Evolutionary conservation across 2,329 filamentous ascomycete genomes (phyloP), one percentile per base, ranked within the genome.

Genomic region (Alternaria atra): DNA sequence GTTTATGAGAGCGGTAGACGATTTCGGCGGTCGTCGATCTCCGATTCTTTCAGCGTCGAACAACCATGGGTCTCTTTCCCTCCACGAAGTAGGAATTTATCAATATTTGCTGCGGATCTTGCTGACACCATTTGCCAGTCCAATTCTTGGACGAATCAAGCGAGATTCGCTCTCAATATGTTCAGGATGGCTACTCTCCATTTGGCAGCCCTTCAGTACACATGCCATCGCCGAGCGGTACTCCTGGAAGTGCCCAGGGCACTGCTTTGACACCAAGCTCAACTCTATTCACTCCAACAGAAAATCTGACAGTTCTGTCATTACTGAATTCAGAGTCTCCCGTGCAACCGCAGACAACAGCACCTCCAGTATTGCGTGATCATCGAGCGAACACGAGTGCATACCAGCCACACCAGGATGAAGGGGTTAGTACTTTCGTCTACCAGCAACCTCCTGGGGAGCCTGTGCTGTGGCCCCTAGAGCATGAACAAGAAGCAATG

Each of bases 401-500:
- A 0, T 61, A 64, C 7, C 66, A 68, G n/a, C 55, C 56, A 35
- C 29, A 64, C 30, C 47, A 58, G 10, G 30, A 61, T 32, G 54
- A 25, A 32, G 60, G 56, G 5, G 32, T 55, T 35, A 64, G 53
- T 34, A 72, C 66, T 0, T 75, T 77, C 48, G 67, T 73, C 6
- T 72, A 75, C 52, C 71, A 78, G 30, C 75, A 74, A 27, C 63
- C 69, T 17, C 71, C 73, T 7, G 66, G 69, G 6, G 70, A 64
- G 42, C 71, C 73, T 17, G 72, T 77, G 7, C 51, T 77, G 17
- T 78, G 75, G 76, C 76, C 77, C 1, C 53, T 78, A 9, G 71
- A 76, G 42, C 70, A 74, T 34, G 77, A 79, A 46, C 75, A 77
- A 47, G 77, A 79, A 43, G 76, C 76, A 5, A 78, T 76, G 73